Conservation (phyloP, 805 yeast genomes). For the Saccharomycopsis schoenii region DNA sequence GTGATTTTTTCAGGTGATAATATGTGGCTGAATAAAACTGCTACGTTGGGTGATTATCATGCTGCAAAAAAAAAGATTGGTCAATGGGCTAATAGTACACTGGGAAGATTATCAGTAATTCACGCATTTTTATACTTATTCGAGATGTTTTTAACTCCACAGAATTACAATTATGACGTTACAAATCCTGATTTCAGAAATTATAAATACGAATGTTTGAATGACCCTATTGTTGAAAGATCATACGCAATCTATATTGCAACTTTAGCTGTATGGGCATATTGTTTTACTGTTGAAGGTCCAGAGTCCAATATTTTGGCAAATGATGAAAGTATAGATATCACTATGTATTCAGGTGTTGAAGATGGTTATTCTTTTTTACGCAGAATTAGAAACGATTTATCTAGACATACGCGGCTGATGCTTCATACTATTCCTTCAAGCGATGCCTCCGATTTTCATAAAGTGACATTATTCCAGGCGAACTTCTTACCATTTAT, state of each 20-base stretch:
- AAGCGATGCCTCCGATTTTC: conserved; percentile 6
- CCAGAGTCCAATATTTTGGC: conserved; percentile 29
- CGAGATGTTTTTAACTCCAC: conserved; percentile 53
- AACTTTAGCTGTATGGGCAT: conserved; percentile 42
- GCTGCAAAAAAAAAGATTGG: conserved; percentile 39
- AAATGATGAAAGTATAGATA: conserved; percentile 10
- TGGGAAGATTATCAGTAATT: conserved; percentile 44
- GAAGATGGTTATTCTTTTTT: conserved; percentile 45
- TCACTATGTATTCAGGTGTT: conserved; percentile 23
- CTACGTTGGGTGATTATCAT: conserved; percentile 41
- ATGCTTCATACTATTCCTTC: conserved; percentile 8
- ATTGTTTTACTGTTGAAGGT: conserved; percentile 38
- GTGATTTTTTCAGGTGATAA: conserved; percentile 78
- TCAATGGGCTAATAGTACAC: conserved; percentile 39
- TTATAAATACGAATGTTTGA: conserved; percentile 15
- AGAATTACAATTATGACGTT: conserved; percentile 32
- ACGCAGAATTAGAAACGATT: conserved; percentile 36
- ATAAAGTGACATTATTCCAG: conserved; percentile 6
- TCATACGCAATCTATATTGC: conserved; percentile 34
- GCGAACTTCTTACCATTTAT: conserved; percentile 10
- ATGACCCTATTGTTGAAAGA: conserved; percentile 22
- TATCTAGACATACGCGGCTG: conserved; percentile 22
- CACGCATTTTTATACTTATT: conserved; percentile 53
- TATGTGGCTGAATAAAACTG: conserved; percentile 61
- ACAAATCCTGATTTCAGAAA: conserved; percentile 9